Percentiles rank a stretch among this genome's conserved stretches.
These are phyloP conservation scores for Colletotrichum sojae DNA, from an alignment of 2,329 filamentous ascomycete species.

Conservation along the genomic window DNA sequence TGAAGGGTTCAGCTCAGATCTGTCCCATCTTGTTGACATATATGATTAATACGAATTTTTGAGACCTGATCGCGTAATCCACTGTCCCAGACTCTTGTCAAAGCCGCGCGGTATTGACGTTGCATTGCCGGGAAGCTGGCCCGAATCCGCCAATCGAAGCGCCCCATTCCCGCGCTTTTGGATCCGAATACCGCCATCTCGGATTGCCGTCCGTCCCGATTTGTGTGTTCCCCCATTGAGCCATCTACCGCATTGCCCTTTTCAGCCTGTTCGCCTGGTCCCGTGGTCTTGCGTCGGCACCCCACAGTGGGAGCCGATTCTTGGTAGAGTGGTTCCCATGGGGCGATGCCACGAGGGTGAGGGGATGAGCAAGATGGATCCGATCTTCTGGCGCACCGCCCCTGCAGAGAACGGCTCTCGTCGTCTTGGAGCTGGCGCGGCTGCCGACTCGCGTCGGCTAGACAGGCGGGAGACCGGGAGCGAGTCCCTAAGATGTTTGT, in stretches of 20 bases:
- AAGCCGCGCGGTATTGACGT: not conserved
- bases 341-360: too few species aligned
- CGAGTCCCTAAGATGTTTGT: not conserved
- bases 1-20: not conserved
- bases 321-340: too few species aligned
- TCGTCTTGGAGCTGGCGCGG: not conserved
- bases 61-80: not conserved
- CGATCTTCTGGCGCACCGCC: not conserved
- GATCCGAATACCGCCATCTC: not conserved
- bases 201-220: not conserved
- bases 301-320: too few species aligned
- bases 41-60: constrained; percentile 6
- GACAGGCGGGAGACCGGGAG: not conserved
- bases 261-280: constrained; percentile 10
- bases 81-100: not conserved
- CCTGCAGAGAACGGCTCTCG: not conserved
- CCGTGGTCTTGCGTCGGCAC: constrained; percentile 3
- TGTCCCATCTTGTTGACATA: not conserved
- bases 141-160: constrained; percentile 34
- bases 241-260: constrained; percentile 24
- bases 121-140: not conserved
- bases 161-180: constrained; percentile 21
- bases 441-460: constrained; percentile 3
- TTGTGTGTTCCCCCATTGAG: constrained; percentile 25
- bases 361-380: not conserved